Percentiles rank a stretch among this genome's conserved stretches.
phyloP scores from a whole-genome alignment of 1,139 yeast species.

The Hyphopichia fennica region DNA sequence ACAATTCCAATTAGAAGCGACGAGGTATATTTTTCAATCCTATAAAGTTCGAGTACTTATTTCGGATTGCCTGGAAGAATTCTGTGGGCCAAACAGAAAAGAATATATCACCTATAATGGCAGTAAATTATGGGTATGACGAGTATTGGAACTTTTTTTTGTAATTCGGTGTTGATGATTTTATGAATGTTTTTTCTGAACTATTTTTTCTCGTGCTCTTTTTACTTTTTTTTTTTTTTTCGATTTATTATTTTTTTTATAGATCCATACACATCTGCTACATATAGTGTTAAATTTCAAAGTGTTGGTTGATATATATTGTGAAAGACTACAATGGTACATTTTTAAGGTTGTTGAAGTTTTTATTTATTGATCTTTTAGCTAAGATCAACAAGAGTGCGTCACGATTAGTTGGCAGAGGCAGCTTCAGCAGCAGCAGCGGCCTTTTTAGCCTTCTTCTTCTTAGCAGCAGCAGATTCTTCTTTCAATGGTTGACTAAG shows the following conservation, averaged over 20 bases:
- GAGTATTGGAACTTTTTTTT: neutral
- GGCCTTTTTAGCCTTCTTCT: slow-evolving; percentile 24
- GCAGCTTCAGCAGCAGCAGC: neutral
- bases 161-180: neutral
- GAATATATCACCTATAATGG: no score
- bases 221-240: neutral
- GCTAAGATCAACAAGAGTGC: no score
- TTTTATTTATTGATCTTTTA: no score
- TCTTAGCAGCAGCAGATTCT: slow-evolving; percentile 40
- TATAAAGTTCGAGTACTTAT: no score
- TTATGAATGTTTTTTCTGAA: no score
- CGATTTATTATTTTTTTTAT: neutral
- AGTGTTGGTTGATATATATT: neutral
- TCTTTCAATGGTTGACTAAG: slow-evolving; percentile 57
- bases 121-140: no score
- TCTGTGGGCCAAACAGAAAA: no score
- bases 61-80: no score
- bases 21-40: no score
- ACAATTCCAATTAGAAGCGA: no score
- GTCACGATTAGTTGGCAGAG: neutral
- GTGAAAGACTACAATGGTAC: neutral
- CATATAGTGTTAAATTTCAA: neutral
- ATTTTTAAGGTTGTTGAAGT: no score
- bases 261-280: neutral
- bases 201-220: neutral